Percentiles rank a stretch among this genome's conserved stretches.
These are phyloP conservation scores for Penicillium maclennaniae DNA, from an alignment of 495 filamentous ascomycete species.

Conservation along the genomic window DNA sequence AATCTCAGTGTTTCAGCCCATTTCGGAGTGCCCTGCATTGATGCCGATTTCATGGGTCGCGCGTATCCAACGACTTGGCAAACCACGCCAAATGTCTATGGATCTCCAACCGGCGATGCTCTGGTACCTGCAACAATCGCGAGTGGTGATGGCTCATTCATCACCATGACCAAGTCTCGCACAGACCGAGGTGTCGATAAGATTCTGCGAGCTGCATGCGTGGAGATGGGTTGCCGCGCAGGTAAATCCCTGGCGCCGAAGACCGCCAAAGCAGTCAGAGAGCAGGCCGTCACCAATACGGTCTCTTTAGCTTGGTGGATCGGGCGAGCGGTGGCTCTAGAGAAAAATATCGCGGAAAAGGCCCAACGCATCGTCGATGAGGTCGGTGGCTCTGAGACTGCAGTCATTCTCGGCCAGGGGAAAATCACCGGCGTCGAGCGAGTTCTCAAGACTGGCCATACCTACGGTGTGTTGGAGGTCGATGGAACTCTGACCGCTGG, in stretches of 20 bases:
- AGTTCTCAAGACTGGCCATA: constrained; percentile 32
- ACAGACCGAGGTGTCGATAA: constrained; percentile 33
- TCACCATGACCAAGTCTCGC: constrained; percentile 34
- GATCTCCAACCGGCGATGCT: constrained; percentile 20
- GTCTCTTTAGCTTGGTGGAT: constrained; percentile 44
- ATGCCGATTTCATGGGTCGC: constrained; percentile 38
- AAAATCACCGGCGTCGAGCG: constrained; percentile 59
- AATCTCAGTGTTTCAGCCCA: constrained; percentile 26
- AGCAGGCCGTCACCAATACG: constrained; percentile 35
- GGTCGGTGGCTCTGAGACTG: constrained; percentile 49
- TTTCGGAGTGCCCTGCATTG: constrained; percentile 28
- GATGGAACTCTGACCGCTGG: constrained; percentile 50
- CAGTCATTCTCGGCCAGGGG: constrained; percentile 54
- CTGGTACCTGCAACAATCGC: constrained; percentile 31
- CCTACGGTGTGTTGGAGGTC: constrained; percentile 31
- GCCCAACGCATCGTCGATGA: constrained; percentile 55
- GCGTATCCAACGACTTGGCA: constrained; percentile 35
- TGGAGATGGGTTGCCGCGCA: constrained; percentile 32
- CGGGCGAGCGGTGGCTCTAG: constrained; percentile 47
- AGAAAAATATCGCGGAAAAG: constrained; percentile 41
- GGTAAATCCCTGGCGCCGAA: constrained; percentile 31
- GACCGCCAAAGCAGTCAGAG: constrained; percentile 20
- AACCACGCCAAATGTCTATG: constrained; percentile 29
- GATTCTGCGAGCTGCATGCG: constrained; percentile 27
- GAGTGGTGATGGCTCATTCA: constrained; percentile 11